Base-by-base conservation (phyloP, 2,329 filamentous ascomycete genomes). In the Neonectria magnoliae region DNA sequence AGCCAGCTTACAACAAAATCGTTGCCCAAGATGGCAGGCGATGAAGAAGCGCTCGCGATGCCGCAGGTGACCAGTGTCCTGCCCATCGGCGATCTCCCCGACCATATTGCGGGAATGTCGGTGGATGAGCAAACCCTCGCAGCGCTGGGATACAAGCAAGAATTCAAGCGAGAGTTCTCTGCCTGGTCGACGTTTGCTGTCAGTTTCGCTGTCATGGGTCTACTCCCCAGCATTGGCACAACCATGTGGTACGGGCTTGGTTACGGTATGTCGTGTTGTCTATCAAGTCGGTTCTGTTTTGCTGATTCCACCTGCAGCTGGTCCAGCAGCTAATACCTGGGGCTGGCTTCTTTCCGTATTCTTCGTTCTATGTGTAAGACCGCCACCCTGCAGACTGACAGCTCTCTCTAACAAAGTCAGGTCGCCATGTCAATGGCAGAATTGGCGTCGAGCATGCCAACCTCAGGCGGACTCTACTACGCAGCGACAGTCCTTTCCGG, bases 381-480 rank as follows among this genome's bases (percentile, higher is more conserved):
- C 25, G 36, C 10, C 16, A 2, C 14, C 2, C 2, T 20, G 38
- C 16, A 8, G n/a, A 42, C n/a, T 18, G 1, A 14, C 4, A 9
- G 1, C n/a, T 25, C 22, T 11, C 11, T 3, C 25, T 62, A 6
- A 62, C 54, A 45, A 20, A 6, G 4, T 5, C 27, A 65, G 62
- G 62, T 65, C 29, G 62, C 62, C 33, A 62, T 65, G 58, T 65
- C 62, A 7, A 65, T 65, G 62, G 62, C 62, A 4, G 62, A 65
- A 48, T 20, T 65, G 36, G 62, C 62, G 8, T 65, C 62, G 1
- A 65, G 58, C 18, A 65, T 65, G 62, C 62, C 62, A 1, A 65
- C 62, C 18, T 65, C 62, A 3, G 62, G 62, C 8, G 62, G 62
- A 14, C 25, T 65, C 18, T 65, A 65, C 41, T 65, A 65, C 27